Percentiles rank a stretch among this genome's conserved stretches.
phyloP scores from a whole-genome alignment of 108 stramenopile species.

The Conticribra guillardii region DNA sequence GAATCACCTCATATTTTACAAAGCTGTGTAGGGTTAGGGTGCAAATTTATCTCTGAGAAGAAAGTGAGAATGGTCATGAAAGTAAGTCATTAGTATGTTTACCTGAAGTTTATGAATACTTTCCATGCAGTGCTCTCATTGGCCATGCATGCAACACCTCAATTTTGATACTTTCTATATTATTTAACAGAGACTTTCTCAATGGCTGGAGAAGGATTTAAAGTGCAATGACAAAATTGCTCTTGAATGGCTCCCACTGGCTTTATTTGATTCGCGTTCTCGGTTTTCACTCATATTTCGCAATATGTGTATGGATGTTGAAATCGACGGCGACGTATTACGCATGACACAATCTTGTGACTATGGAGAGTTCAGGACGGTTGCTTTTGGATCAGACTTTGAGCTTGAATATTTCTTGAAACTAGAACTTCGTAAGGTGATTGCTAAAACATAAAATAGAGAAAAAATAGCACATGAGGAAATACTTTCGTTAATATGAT shows the following conservation, averaged over 20 bases:
- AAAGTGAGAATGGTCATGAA: slow-evolving; percentile 60
- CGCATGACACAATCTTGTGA: slow-evolving; percentile 55
- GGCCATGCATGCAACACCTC: too few species aligned
- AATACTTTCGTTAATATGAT: too few species aligned
- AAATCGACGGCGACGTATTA: slow-evolving; percentile 62
- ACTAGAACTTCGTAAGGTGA: slow-evolving; percentile 46
- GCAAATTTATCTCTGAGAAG: slow-evolving; percentile 78
- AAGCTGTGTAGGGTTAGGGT: slow-evolving; percentile 70
- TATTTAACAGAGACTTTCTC: slow-evolving; percentile 32
- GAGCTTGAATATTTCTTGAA: slow-evolving; percentile 80
- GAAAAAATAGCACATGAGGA: too few species aligned
- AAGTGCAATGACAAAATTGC: slow-evolving; percentile 36
- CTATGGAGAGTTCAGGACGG: slow-evolving; percentile 56
- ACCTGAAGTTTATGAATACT: not conserved
- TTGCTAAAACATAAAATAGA: slow-evolving; percentile 15
- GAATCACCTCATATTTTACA: slow-evolving; percentile 69
- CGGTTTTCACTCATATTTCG: slow-evolving; percentile 59
- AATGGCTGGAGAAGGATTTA: slow-evolving; percentile 52
- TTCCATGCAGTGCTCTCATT: not conserved
- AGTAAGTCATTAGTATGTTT: slow-evolving; percentile 18
- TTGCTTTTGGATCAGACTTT: slow-evolving; percentile 67
- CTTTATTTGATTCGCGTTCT: slow-evolving; percentile 76
- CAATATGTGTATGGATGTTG: slow-evolving; percentile 56
- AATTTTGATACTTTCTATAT: not conserved
- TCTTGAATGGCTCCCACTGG: slow-evolving; percentile 76